Base-by-base conservation (phyloP, 1,284 basidiomycete species). In the Phylloporus gajari region DNA sequence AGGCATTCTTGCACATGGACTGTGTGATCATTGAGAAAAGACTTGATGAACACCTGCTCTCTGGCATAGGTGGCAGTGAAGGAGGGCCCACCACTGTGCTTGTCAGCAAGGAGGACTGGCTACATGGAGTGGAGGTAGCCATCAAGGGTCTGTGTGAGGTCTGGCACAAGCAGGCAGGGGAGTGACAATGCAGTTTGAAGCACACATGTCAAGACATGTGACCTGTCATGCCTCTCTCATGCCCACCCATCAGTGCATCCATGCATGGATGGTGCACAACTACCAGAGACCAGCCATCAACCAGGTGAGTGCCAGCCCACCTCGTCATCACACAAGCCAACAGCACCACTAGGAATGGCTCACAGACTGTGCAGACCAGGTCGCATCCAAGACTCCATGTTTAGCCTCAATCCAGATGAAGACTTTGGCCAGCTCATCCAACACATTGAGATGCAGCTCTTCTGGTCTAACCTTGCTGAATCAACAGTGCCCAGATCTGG, bases 141-240 rank as follows among this genome's bases (percentile, higher is more conserved):
- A 74, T 94, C 89, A 46, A 98, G 86, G 0, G 95, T 95, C 80
- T 91, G 88, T 61, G 90, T 88, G 3, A 99, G 87, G 69, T 91
- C 88, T 25, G 97, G 97, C 2, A 98, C 89, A 5, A 97, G 97
- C n/a, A 98, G 86, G 71, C 95, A 91, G 12, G 94, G 71, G 70
- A 78, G 61, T 48, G 73, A 75, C 77, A 78, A 76, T 68, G 7
- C 70, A 12, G 75, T 65, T 74, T 71, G 75, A 40, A 67, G 42
- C 78, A 81, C 79, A 59, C 61, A 44, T 25, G 17, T 25, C 35
- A 23, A 17, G 27, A 69, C 77, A 72, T 68, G 70, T 71, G 74
- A 74, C 42, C 30, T 2, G 44, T 64, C 65, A 56, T 65, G 58
- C 13, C 53, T 59, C 66, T 59, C 11, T 25, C 67, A 81, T 82